Conservation (phyloP, 768 basidiomycete species). For the Tylopilus subfusipes region DNA sequence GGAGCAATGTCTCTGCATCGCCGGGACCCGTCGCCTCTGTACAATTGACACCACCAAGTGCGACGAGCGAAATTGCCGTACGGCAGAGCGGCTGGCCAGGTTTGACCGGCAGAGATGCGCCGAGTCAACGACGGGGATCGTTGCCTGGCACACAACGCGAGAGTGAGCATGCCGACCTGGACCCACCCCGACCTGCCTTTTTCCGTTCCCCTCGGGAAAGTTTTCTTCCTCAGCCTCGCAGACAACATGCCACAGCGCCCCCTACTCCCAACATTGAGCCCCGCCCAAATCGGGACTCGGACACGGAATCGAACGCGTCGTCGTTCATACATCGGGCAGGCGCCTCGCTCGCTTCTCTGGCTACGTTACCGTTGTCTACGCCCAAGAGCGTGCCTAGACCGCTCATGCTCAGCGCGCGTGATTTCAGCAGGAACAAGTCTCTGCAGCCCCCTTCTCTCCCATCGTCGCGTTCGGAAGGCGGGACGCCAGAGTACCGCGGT, state of each 20-base stretch:
- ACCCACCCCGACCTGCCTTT: conserved; percentile 55
- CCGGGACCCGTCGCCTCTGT: conserved; percentile 1
- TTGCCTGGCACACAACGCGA: conserved; percentile 37
- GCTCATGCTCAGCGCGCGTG: conserved; percentile 56
- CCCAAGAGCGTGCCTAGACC: conserved; percentile 62
- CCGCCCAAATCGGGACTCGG: conserved; percentile 20
- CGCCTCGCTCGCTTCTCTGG: conserved; percentile 41
- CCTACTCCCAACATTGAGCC: conserved; percentile 28
- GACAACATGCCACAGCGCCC: conserved; percentile 28
- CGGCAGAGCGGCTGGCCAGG: conserved; percentile 15
- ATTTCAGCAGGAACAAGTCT: conserved; percentile 35
- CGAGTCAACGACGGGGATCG: conserved; percentile 36
- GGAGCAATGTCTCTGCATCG: conserved; percentile 4
- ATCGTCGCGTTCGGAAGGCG: conserved; percentile 35
- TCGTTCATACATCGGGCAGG: conserved; percentile 38
- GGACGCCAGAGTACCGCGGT: conserved; percentile 31
- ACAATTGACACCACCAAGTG: conserved; percentile 17
- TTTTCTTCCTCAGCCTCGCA: conserved; percentile 38
- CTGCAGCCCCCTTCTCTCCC: conserved; percentile 18
- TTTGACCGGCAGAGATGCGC: not conserved
- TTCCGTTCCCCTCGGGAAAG: conserved; percentile 60
- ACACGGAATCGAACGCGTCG: conserved; percentile 13
- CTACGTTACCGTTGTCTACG: conserved; percentile 37
- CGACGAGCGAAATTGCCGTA: conserved; percentile 21
- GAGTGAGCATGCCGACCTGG: conserved; percentile 36